Evolutionary conservation across 371 early-diverging fungal genomes (phyloP), one percentile per base, ranked within the genome.

Genomic region (Mortierella sp.): DNA sequence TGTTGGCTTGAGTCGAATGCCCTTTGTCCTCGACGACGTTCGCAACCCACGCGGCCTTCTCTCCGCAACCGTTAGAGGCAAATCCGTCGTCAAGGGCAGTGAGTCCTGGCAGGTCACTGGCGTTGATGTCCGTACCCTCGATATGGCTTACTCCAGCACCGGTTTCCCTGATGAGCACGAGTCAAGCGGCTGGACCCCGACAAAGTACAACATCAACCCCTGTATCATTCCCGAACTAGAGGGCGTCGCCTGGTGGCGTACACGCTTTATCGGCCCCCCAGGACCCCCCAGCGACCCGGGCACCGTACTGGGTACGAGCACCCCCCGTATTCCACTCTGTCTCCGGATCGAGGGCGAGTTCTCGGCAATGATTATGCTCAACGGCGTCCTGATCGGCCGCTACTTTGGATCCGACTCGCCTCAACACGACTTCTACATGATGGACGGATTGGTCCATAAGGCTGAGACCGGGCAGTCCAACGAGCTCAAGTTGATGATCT

Each of bases 31-130:
- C 88, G 93, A 96, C 78, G 96, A 97, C 79, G 92, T 95, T 31
- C 92, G 94, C 10, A 94, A 94, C 76, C 94, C 94, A 34, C 89
- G 96, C 21, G 97, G 97, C 13, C 88, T 96, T 37, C 87, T 95
- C 46, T 90, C 90, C 4, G 94, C 93, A 2, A 88, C 86, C 28
- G 80, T 94, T 46, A 73, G 76, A 37, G 93, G 94, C 5, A 54
- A 78, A 21, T 64, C 73, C 24, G 77, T 73, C 6, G 76, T 79
- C 28, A 55, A 80, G 13, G 67, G 57, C 13, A 75, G 75, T 28
- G 87, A 89, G 59, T 73, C 87, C 37, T 95, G 96, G 95, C 87
- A 92, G 69, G 92, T 95, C n/a, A 87, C 94, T n/a, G 96, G 97
- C 31, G 93, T 96, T 1, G 95, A 96, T 88, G 93, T 94, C 13